Base-by-base conservation (phyloP, 108 stramenopile species). In the Nitzschia sp. region DNA sequence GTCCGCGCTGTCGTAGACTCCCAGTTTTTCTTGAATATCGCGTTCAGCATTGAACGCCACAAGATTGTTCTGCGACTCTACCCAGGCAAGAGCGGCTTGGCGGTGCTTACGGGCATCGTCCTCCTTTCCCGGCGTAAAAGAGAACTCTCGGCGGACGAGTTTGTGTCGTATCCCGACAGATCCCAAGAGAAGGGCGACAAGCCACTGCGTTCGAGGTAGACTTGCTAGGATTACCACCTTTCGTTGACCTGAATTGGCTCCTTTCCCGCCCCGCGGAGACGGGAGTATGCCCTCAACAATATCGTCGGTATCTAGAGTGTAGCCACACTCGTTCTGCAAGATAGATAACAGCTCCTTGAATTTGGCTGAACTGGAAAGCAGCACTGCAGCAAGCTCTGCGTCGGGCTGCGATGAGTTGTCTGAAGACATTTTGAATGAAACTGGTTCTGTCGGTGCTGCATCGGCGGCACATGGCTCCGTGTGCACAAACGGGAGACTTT, bases 211-310 rank as follows among this genome's bases (percentile, higher is more conserved):
- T 54, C 78, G 79, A 0, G 86, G 84, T 1, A 89, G 58, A 29
- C 79, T 74, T n/a, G 92, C 89, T 47, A 96, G 66, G 54, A 96
- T 85, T 13, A 84, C 77, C 6, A 93, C 72, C 64, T 85, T 89
- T 28, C 74, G n/a, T 75, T 56, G 64, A 55, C 32, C 68, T 74
- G 38, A 13, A 45, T 29, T 18, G 3, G 49, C 34, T 24, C 30
- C 48, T 24, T 66, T 66, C 17, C 9, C 25, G 23, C 51, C n/a
- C 27, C 47, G 25, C 49, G 27, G 0, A 21, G 9, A 17, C 27
- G 3, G 27, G 28, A 60, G 6, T 23, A 63, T 24, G 33, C 11
- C 53, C 42, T 56, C 31, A 30, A 26, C 9, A n/a, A 58, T 54
- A 59, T 63, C 70, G 5, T 63, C 63, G 45, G 15, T 27, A 17